phyloP scores from a whole-genome alignment of 352 stramenopile genomes.

The Phytophthora citricola region DNA sequence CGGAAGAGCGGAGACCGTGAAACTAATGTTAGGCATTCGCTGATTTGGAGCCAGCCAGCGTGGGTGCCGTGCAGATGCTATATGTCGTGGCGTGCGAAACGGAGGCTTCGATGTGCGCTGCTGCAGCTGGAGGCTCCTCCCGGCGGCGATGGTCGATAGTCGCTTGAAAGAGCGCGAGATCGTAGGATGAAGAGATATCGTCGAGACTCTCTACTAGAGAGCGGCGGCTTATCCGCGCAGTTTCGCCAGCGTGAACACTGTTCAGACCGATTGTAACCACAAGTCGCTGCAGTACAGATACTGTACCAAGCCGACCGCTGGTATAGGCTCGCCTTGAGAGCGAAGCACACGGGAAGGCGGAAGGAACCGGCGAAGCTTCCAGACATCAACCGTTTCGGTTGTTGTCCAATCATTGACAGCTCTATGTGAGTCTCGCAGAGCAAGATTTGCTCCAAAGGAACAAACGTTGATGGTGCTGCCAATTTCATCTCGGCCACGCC shows the following conservation, averaged over 20 bases:
- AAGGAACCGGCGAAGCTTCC: conserved; percentile 23
- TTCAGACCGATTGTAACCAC: conserved; percentile 3
- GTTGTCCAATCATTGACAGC: background rate
- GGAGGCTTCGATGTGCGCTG: conserved; percentile 24
- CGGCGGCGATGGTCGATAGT: background rate
- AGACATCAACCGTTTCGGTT: conserved; percentile 12
- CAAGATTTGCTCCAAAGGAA: background rate
- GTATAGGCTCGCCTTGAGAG: background rate
- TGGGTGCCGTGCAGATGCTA: conserved; percentile 27
- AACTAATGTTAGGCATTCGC: conserved; percentile 19
- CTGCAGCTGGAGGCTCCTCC: conserved; percentile 15
- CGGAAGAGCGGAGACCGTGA: conserved; percentile 27
- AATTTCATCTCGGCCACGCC: background rate
- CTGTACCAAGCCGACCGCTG: background rate
- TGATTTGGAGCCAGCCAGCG: conserved; percentile 38
- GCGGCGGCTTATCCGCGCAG: conserved; percentile 4
- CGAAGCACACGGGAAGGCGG: conserved; percentile 17
- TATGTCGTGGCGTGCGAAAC: conserved; percentile 43
- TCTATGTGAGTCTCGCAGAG: background rate
- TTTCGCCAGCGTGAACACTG: conserved; percentile 12
- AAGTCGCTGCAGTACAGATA: background rate
- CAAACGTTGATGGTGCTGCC: background rate
- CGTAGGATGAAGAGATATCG: background rate
- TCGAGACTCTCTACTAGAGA: conserved; percentile 1
- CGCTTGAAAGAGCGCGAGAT: background rate